phyloP scores from a whole-genome alignment of 1,139 yeast species.

The Kodamaea sp. region DNA sequence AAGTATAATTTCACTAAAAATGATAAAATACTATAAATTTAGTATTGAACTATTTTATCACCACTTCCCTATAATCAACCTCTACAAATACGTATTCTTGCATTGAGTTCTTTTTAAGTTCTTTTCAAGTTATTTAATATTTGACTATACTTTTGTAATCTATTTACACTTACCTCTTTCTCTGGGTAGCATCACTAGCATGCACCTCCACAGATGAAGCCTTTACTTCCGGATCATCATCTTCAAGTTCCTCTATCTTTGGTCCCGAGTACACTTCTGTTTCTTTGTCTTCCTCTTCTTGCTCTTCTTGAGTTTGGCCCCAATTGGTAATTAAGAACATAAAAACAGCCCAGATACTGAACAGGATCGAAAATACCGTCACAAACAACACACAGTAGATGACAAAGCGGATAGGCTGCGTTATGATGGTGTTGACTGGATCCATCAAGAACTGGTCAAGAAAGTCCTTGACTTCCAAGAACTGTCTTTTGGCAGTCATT shows the following conservation, averaged over 20 bases:
- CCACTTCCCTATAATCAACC: too few relatives aligned
- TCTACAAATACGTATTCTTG: too few relatives aligned
- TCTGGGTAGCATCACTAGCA: too few relatives aligned
- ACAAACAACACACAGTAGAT: slow-evolving; percentile 46
- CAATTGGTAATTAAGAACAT: slow-evolving; percentile 19
- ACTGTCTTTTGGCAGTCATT: slow-evolving; percentile 22
- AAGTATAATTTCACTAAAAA: too few relatives aligned
- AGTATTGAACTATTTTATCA: too few relatives aligned
- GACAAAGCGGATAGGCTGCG: slow-evolving; percentile 51
- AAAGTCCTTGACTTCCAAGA: slow-evolving; percentile 30
- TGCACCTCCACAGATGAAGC: slow-evolving; percentile 1
- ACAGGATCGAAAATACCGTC: slow-evolving; percentile 38
- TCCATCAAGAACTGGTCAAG: slow-evolving; percentile 37
- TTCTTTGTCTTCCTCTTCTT: slow-evolving; percentile 1
- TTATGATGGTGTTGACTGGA: slow-evolving; percentile 44
- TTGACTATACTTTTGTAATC: too few relatives aligned
- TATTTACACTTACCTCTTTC: slow-evolving; percentile 2
- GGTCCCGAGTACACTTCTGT: neutral
- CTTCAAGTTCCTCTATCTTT: slow-evolving; percentile 9
- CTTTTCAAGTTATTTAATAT: too few relatives aligned
- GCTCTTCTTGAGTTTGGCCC: slow-evolving; percentile 4
- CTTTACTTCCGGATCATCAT: slow-evolving; percentile 6
- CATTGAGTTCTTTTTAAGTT: too few relatives aligned
- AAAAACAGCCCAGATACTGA: slow-evolving; percentile 42
- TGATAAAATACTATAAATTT: too few relatives aligned